Conservation (phyloP, 1,284 basidiomycete species). For the Inonotus obliquus region DNA sequence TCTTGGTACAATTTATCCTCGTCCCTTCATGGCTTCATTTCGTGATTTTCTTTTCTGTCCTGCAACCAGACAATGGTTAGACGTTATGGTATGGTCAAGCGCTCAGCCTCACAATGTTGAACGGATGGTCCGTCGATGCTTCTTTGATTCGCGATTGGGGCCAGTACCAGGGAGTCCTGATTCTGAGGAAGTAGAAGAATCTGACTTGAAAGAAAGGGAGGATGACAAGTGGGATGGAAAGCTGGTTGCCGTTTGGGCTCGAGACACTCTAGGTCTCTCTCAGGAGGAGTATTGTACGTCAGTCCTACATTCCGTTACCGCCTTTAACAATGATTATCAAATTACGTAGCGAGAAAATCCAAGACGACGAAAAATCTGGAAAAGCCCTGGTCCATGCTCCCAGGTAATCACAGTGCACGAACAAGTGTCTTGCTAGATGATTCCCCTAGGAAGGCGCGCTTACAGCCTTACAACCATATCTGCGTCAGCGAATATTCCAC, state of each 20-base stretch:
- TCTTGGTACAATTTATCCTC: conserved; percentile 32
- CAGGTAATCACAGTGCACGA: conserved; percentile 46
- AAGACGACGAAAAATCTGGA: conserved; percentile 74
- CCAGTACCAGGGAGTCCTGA: conserved; percentile 15
- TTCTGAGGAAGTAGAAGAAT: conserved; percentile 23
- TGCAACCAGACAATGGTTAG: conserved; percentile 55
- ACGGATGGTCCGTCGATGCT: conserved; percentile 62
- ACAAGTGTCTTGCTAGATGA: conserved; percentile 83
- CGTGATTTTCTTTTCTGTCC: conserved; percentile 58
- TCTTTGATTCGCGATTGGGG: conserved; percentile 24
- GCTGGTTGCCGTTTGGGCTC: conserved; percentile 69
- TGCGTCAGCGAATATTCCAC: conserved; percentile 66
- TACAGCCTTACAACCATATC: conserved; percentile 80
- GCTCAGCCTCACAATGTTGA: conserved; percentile 77
- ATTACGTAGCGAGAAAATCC: conserved; percentile 42
- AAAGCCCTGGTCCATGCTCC: conserved; percentile 63
- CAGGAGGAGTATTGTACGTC: conserved; percentile 57
- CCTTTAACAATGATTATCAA: neutral
- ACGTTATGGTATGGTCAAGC: conserved; percentile 85
- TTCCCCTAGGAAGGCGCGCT: conserved; percentile 67
- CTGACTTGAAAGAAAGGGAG: conserved; percentile 19
- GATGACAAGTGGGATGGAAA: conserved; percentile 13
- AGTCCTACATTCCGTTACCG: conserved; percentile 9
- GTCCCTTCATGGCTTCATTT: conserved; percentile 71
- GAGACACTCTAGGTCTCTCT: conserved; percentile 68